Evolutionary conservation across 2,329 filamentous ascomycete genomes (phyloP).

Genomic region (Diplocarpon mali): DNA sequence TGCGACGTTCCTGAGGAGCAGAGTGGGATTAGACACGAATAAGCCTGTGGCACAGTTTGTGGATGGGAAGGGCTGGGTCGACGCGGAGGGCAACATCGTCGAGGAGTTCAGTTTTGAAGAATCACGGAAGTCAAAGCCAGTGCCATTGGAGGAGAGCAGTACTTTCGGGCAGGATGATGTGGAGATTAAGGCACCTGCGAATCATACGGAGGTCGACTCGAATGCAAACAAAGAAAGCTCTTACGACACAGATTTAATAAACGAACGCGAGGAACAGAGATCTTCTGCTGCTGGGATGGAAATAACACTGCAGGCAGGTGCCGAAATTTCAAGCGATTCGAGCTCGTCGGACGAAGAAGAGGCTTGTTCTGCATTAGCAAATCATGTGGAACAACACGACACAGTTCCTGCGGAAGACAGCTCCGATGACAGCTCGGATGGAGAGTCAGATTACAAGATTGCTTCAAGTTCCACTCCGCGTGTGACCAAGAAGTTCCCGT

Average conservation of each 20-base stretch:
- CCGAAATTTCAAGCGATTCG: neutral
- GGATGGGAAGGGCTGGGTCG: conserved; percentile 81
- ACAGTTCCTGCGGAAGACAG: neutral
- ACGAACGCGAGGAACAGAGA: neutral
- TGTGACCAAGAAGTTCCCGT: conserved; percentile 11
- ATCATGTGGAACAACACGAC: neutral
- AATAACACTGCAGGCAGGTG: neutral
- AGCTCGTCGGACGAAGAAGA: neutral
- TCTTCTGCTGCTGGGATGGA: neutral
- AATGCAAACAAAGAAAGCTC: neutral
- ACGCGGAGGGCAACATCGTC: conserved; percentile 65
- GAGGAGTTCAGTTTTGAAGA: conserved; percentile 36
- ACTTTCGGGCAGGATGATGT: neutral
- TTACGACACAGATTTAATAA: neutral
- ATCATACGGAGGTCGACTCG: neutral
- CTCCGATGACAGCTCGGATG: conserved; percentile 3
- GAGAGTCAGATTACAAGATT: neutral
- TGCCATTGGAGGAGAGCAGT: neutral
- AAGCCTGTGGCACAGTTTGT: conserved; percentile 55
- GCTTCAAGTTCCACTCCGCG: neutral
- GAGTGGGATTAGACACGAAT: conserved; percentile 31
- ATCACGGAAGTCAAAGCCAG: conserved; percentile 1
- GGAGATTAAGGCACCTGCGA: conserved; percentile 3
- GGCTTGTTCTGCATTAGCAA: neutral
- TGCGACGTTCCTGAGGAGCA: conserved; percentile 66